Conservation (phyloP, 441 rosid species). For the Populus hybrid region DNA sequence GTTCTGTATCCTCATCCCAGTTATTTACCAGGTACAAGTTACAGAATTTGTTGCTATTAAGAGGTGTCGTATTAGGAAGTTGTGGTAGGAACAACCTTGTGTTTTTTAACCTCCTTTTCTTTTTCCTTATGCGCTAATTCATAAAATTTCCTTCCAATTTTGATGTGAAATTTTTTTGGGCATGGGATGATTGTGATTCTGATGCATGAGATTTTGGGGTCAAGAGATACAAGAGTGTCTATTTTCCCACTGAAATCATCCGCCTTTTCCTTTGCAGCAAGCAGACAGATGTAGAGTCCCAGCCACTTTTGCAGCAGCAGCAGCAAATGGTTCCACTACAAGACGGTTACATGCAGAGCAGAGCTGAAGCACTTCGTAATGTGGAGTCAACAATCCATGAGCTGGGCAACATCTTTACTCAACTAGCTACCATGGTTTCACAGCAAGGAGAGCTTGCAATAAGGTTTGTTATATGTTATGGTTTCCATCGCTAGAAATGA, state of each 20-base stretch:
- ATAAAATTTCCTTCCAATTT: background rate
- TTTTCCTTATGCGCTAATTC: background rate
- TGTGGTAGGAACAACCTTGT: background rate
- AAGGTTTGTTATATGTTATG: conserved; percentile 46
- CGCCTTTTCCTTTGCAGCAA: conserved; percentile 41
- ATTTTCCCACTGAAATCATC: background rate
- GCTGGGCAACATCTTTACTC: conserved; percentile 76
- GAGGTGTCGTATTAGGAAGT: background rate
- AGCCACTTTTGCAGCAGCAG: conserved; percentile 67
- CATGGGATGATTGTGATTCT: background rate
- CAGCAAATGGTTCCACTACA: conserved; percentile 86
- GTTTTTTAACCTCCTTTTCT: background rate
- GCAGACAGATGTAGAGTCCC: conserved; percentile 62
- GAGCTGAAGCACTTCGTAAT: conserved; percentile 87
- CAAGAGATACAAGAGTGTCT: background rate
- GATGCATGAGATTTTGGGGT: background rate
- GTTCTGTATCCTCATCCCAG: conserved; percentile 67
- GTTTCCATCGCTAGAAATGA: background rate
- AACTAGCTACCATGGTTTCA: conserved; percentile 87
- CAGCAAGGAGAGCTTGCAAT: conserved; percentile 96
- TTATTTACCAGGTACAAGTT: conserved; percentile 47
- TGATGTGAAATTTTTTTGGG: background rate
- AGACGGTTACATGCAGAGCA: conserved; percentile 92
- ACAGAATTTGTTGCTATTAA: background rate
- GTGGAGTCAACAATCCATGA: conserved; percentile 99